Base-by-base conservation (phyloP, 805 yeast species). In the Wickerhamomyces strasburgensis region DNA sequence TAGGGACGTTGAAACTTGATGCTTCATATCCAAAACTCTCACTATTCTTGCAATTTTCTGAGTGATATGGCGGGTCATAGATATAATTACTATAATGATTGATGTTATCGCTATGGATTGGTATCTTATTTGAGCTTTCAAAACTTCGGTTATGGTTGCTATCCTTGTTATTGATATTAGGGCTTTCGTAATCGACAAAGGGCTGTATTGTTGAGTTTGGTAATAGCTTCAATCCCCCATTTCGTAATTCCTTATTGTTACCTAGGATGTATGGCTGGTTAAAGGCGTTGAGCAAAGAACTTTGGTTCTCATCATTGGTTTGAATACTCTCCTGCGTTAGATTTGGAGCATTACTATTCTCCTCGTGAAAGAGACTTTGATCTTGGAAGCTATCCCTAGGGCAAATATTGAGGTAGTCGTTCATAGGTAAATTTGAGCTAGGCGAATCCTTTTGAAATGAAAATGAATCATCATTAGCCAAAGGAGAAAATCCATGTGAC, bases 241-340 rank as follows among this genome's bases (percentile, higher is more conserved):
- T 28, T 8, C n/a, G n/a, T 8, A 23, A 10, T 14, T 17, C n/a
- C 5, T 29, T 27, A 6, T 19, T 19, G 14, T 5, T 19, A 9
- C 29, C 29, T 10, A 25, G 14, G 23, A 15, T n/a, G 14, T 21
- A 21, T 11, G 25, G 25, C 25, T 21, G 25, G 11, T 21, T 21
- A 21, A 34, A 32, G 2, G 34, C 13, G 6, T 19, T 25, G 5
- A 14, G 19, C 15, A 33, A 11, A 14, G 39, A 31, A 17, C 37
- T 33, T 15, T 19, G 34, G 28, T 43, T 48, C 25, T 48, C 52
- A 35, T 48, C 48, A n/a, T 42, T 44, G 3, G 42, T 19, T 3
- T 18, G 27, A 7, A 17, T 14, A 19, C 44, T 42, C 9, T 37
- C 35, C 2, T 43, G 46, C 2, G 44, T 39, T 13, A 42, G 33